Conservation (phyloP, 768 basidiomycete genomes). For the Nevesoporus exiguus region DNA sequence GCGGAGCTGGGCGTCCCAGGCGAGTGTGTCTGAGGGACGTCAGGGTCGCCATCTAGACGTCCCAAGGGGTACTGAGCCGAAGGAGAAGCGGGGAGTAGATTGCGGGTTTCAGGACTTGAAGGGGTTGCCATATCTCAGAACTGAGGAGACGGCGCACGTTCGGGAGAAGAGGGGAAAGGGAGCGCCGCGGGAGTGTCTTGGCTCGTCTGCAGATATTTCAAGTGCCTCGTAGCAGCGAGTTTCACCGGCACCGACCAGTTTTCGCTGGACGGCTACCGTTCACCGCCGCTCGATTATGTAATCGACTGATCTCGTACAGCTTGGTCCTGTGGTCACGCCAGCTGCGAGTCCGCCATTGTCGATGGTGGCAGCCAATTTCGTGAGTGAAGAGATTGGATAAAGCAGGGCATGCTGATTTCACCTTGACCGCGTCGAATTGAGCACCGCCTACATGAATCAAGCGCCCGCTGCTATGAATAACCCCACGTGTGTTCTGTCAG, state of each 20-base stretch:
- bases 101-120: constrained; percentile 51
- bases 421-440: no score
- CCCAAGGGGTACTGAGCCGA: constrained; percentile 1
- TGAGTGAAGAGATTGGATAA: no score
- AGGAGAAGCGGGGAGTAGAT: constrained; percentile 35
- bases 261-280: not conserved
- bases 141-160: constrained; percentile 1
- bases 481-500: no score
- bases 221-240: no score
- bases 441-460: no score
- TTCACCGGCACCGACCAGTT: not conserved
- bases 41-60: constrained; percentile 6
- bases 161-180: not conserved
- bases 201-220: not conserved
- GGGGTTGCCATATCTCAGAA: constrained; percentile 38
- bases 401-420: no score
- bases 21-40: constrained; percentile 1
- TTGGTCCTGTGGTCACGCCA: no score
- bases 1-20: constrained; percentile 25
- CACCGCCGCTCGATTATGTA: constrained; percentile 15
- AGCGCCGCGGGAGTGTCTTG: not conserved
- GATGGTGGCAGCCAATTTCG: no score
- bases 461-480: no score
- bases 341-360: no score
- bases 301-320: not conserved